A percentile compares a stretch with the other conserved stretches of the same genome.
phyloP scores from a whole-genome alignment of 768 basidiomycete species.

The Xerocomellus chrysenteron region DNA sequence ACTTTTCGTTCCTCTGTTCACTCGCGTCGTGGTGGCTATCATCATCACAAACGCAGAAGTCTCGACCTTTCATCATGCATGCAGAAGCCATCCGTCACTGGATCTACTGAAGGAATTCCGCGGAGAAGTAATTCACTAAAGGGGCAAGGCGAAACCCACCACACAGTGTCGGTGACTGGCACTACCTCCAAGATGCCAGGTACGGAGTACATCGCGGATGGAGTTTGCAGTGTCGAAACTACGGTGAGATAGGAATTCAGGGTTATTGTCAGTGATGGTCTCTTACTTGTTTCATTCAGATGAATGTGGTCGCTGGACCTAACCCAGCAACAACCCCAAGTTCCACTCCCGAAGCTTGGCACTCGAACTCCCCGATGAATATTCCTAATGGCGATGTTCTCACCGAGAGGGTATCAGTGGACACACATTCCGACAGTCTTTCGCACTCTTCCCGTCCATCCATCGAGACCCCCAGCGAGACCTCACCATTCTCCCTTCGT shows the following conservation, averaged over 20 bases:
- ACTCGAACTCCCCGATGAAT: background rate
- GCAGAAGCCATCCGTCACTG: background rate
- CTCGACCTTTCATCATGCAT: constrained; percentile 11
- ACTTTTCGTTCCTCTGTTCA: background rate
- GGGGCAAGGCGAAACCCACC: background rate
- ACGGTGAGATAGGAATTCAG: constrained; percentile 5
- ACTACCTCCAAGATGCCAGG: background rate
- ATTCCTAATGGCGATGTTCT: background rate
- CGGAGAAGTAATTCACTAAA: constrained; percentile 34
- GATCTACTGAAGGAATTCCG: constrained; percentile 1
- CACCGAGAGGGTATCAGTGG: background rate
- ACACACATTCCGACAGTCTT: background rate
- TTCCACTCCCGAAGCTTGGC: background rate
- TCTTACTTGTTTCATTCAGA: constrained; percentile 5
- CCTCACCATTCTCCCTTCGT: background rate
- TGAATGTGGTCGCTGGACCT: background rate
- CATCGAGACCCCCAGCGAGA: background rate
- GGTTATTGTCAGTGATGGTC: background rate
- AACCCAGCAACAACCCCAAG: background rate
- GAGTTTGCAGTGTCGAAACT: background rate
- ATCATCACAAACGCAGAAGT: constrained; percentile 17
- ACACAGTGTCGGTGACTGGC: background rate
- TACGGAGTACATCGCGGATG: background rate
- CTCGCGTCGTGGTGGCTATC: background rate
- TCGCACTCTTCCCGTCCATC: background rate